phyloP scores from a whole-genome alignment of 345 rosid genomes.

The Raphanus raphanistrum region DNA sequence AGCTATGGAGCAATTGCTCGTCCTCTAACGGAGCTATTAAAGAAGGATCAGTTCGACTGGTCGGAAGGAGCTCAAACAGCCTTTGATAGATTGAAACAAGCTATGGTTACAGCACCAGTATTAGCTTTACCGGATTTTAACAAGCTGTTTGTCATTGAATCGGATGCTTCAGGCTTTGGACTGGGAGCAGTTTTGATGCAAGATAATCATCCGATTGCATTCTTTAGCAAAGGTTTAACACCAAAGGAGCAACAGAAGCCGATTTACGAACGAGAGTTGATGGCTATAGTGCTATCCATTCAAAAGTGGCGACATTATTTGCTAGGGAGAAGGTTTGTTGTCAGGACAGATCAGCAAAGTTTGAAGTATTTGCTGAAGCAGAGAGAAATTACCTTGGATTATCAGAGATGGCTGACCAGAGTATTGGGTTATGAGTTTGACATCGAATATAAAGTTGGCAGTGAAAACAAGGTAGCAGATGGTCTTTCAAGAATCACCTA shows the following conservation, averaged over 20 bases:
- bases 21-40: neutral
- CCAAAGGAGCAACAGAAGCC: neutral
- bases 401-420: too few relatives aligned
- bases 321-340: neutral
- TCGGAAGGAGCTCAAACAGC: neutral
- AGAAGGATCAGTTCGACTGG: neutral
- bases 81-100: neutral
- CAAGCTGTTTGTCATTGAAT: neutral
- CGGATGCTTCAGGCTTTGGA: neutral
- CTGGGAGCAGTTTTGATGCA: neutral
- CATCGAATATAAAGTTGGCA: neutral
- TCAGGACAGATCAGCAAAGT: neutral
- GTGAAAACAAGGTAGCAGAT: neutral
- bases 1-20: neutral
- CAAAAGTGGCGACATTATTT: neutral
- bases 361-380: neutral
- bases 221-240: neutral
- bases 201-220: too few relatives aligned
- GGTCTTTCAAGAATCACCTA: too few relatives aligned
- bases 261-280: neutral
- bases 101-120: neutral
- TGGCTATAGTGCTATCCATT: neutral
- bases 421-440: neutral
- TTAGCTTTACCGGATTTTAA: neutral
- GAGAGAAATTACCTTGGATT: neutral